Base-by-base conservation (phyloP, 2,329 filamentous ascomycete species). In the Aspergillus neoniger region DNA sequence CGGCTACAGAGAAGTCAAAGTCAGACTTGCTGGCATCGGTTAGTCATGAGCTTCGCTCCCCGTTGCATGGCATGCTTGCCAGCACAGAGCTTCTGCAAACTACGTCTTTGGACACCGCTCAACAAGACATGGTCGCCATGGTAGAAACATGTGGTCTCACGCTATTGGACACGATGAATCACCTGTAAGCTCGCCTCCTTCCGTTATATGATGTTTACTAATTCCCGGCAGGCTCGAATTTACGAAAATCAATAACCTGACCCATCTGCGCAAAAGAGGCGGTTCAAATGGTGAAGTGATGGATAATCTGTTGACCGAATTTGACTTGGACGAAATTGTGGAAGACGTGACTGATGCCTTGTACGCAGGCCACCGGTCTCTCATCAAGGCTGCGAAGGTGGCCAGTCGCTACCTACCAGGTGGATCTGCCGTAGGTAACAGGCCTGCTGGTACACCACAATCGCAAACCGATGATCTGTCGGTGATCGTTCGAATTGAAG, bases 11-110 rank as follows among this genome's bases (percentile, higher is more conserved):
- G 39, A 77, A 77, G 55, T 77, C 80, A 9, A 85, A 85, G 60
- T 78, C 78, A 0, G 81, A 83, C 12, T 82, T 85, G 47, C 78
- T 85, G 15, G 79, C 80, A 0, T 81, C 78, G 0, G 81, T 85
- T 25, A 81, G 77, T 28, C 83, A 85, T 64, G 83, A 85, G 62
- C 72, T 85, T 7, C 74, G 81, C 4, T 79, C 70, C 38, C 83
- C 77, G 21, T 70, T 79, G 39, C 83, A 80, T 56, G 81, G 79
- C 28, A 77, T 80, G 36, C 71, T 81, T 15, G 82, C 80, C 1
- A 82, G 79, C n/a, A 73, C 79, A 1, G 82, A 85, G 61, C 76
- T 84, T 5, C 65, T 85, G 3, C 74, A 77, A 3, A 80, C 81
- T 3, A 82, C 80, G 2, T 68, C 69, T 15, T 72, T 72, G 8